phyloP scores from a whole-genome alignment of 2,329 filamentous ascomycete species.

The Calonectria pteridis region DNA sequence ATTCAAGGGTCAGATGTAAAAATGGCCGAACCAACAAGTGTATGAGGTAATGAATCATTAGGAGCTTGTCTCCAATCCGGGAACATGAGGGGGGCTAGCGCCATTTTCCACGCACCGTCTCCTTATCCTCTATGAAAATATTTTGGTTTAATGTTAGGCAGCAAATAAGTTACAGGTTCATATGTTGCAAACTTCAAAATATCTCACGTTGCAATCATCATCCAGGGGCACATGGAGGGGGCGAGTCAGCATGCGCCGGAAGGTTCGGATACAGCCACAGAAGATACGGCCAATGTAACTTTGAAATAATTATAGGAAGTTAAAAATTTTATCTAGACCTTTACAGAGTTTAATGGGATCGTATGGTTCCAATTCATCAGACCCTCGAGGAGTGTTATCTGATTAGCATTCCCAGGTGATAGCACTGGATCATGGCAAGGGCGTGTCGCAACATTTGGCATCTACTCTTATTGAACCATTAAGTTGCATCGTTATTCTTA shows the following conservation, averaged over 20 bases:
- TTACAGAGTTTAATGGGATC: neutral
- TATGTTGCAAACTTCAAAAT: neutral
- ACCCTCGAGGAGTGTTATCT: neutral
- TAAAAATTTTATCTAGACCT: neutral
- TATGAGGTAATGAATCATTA: constrained; percentile 28
- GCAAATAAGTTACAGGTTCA: neutral
- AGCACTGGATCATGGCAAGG: neutral
- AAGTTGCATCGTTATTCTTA: neutral
- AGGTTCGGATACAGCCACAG: neutral
- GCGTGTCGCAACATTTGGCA: neutral
- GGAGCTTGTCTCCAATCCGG: neutral
- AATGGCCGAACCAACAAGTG: neutral
- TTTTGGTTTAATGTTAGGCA: neutral
- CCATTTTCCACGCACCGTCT: neutral
- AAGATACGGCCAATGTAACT: neutral
- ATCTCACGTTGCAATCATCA: neutral
- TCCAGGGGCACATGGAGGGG: neutral
- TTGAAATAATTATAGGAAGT: neutral
- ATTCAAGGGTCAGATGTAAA: neutral
- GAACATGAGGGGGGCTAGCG: neutral
- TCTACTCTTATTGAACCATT: neutral
- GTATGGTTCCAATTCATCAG: neutral
- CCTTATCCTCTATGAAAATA: neutral
- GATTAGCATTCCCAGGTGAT: neutral
- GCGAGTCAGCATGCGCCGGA: neutral